A percentile compares a stretch with the other conserved stretches of the same genome.
These are phyloP conservation scores for Chimonanthus praecox DNA, from an alignment of 164 flowering plant species.

Conservation along the genomic window DNA sequence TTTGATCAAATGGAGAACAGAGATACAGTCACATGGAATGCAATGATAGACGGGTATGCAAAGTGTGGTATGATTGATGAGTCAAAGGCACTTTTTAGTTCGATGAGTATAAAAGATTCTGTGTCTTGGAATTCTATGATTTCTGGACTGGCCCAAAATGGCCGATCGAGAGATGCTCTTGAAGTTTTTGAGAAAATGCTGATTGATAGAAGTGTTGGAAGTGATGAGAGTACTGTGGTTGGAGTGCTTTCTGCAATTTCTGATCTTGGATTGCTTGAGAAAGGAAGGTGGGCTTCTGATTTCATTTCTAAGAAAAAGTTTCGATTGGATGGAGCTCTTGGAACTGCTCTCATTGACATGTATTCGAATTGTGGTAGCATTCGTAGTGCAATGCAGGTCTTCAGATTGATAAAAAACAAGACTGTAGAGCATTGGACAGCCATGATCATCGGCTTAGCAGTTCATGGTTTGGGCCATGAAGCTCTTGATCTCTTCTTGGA, in stretches of 20 bases:
- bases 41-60: conserved; percentile 11
- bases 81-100: conserved; percentile 5
- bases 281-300: conserved; percentile 36
- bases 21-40: conserved; percentile 16
- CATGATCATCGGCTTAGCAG: conserved; percentile 38
- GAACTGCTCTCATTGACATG: conserved; percentile 38
- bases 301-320: conserved; percentile 15
- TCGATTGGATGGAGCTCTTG: conserved; percentile 14
- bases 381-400: conserved; percentile 20
- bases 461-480: conserved; percentile 41
- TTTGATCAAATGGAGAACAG: conserved; percentile 10
- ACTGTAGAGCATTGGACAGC: conserved; percentile 45
- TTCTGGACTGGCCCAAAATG: conserved; percentile 15
- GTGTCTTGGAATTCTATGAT: conserved; percentile 11
- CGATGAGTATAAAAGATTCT: conserved; percentile 1
- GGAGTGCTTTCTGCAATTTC: conserved; percentile 46
- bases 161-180: conserved; percentile 30
- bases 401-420: conserved; percentile 16
- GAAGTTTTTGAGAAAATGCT: conserved; percentile 36
- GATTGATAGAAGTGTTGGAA: conserved; percentile 24
- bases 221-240: conserved; percentile 32
- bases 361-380: conserved; percentile 49
- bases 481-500: conserved; percentile 30
- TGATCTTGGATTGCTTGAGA: conserved; percentile 34
- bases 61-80: not conserved